Base-by-base conservation (phyloP, 768 basidiomycete species). In the Boletellus sp. region DNA sequence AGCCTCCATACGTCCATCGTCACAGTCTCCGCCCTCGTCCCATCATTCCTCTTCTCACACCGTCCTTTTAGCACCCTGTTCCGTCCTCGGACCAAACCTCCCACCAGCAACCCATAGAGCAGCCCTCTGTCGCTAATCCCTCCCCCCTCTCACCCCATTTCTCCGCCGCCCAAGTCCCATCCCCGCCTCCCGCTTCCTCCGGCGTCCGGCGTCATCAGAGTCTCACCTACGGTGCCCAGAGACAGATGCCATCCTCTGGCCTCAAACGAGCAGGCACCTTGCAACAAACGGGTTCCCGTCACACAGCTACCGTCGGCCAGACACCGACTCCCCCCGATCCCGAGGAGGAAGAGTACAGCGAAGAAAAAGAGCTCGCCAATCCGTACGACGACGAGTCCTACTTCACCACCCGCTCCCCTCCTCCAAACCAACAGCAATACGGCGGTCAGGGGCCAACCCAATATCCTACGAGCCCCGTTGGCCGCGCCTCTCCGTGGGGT, bases 131-230 rank as follows among this genome's bases (percentile, higher is more conserved):
- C 24, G 42, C 52, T 4, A 64, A 67, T 36, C 71, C 70, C 5
- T 83, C 86, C 2, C 83, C 87, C 1, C 71, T 85, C 22, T 81
- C 85, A 2, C 79, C 87, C 35, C 83, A 83, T 51, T 85, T 81
- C 59, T 68, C 69, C 20, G 64, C 71, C 17, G 61, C 74, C 17
- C 71, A 78, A 56, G 74, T 74, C 36, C 82, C 87, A 1, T 89
- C 85, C 3, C 86, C 86, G 10, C 87, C 88, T 46, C 82, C 87
- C 11, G 76, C 78, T n/a, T 78, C 70, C 39, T 79, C 85, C 1
- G 78, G 78, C 42, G 87, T 93, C 23, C 84, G 90, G 35, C 77
- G 90, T 50, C 87, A 91, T 65, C 84, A 85, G 50, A 88, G 85
- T 48, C 77, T 92, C 42, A 92, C 85, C 22, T 82, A 87, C 56